phyloP scores from a whole-genome alignment of 768 basidiomycete genomes.

The Kwoniella sp. region DNA sequence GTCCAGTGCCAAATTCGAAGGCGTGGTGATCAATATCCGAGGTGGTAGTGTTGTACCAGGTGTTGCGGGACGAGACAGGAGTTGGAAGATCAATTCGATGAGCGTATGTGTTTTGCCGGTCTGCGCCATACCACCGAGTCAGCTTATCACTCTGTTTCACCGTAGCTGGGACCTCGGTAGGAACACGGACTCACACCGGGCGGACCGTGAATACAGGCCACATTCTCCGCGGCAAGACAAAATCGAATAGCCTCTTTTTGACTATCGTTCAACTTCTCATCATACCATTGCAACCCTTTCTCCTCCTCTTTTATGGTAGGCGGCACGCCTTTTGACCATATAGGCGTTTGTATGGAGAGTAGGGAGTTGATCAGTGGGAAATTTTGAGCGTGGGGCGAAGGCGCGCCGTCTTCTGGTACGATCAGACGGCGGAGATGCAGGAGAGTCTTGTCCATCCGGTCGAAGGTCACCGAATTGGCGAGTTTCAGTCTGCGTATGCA shows the following conservation, averaged over 20 bases:
- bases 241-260: conserved; percentile 83
- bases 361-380: conserved; percentile 69
- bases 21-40: conserved; percentile 46
- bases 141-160: too few species aligned
- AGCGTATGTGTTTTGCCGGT: conserved; percentile 97
- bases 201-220: conserved; percentile 96
- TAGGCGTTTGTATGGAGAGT: conserved; percentile 63
- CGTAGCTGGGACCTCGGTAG: too few species aligned
- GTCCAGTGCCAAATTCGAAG: conserved; percentile 72
- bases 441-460: conserved; percentile 86
- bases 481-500: conserved; percentile 66
- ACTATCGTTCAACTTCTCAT: conserved; percentile 74
- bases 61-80: conserved; percentile 32
- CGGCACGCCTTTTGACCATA: conserved; percentile 42
- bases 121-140: conserved; percentile 54
- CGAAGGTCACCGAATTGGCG: conserved; percentile 89
- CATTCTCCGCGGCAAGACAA: conserved; percentile 74
- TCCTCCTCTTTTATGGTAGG: conserved; percentile 35
- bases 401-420: conserved; percentile 29
- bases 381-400: conserved; percentile 52
- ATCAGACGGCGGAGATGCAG: conserved; percentile 65
- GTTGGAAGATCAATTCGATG: conserved; percentile 86
- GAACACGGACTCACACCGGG: conserved; percentile 64
- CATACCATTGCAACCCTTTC: conserved; percentile 67
- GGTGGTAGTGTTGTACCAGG: conserved; percentile 25